Evolutionary conservation across 352 stramenopile genomes (phyloP).

Genomic region (Elongisporangium prolatum): DNA sequence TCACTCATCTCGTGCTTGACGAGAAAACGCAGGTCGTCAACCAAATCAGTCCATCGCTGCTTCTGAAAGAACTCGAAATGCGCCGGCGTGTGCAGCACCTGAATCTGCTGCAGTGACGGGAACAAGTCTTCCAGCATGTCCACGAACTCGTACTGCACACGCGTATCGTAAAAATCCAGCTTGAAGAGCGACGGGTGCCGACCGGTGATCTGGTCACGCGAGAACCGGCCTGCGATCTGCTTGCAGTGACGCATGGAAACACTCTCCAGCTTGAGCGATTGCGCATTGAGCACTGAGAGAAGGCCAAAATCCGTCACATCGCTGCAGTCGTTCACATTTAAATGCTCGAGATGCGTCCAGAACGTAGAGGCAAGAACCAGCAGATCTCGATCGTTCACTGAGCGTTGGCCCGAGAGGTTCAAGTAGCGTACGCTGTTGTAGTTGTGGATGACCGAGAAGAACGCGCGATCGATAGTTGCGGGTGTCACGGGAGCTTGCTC

Average conservation of each 20-base stretch:
- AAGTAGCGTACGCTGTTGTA: conserved; percentile 59
- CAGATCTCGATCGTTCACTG: conserved; percentile 60
- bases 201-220: conserved; percentile 32
- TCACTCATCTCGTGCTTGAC: conserved; percentile 58
- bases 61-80: conserved; percentile 57
- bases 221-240: conserved; percentile 52
- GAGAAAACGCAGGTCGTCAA: conserved; percentile 50
- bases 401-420: conserved; percentile 69
- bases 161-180: conserved; percentile 70
- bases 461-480: conserved; percentile 47
- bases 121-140: conserved; percentile 48
- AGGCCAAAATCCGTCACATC: conserved; percentile 76
- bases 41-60: conserved; percentile 30
- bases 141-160: conserved; percentile 39
- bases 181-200: conserved; percentile 50
- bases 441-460: conserved; percentile 55
- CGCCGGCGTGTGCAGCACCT: conserved; percentile 66
- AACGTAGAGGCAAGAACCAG: conserved; percentile 80
- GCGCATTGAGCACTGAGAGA: conserved; percentile 77
- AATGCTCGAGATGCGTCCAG: conserved; percentile 64
- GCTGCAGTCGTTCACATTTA: conserved; percentile 68
- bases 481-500: conserved; percentile 39
- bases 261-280: conserved; percentile 55
- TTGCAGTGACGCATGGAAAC: conserved; percentile 81
- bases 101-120: conserved; percentile 51